phyloP scores from a whole-genome alignment of 352 stramenopile genomes.

The Globisporangium heterothallicum region DNA sequence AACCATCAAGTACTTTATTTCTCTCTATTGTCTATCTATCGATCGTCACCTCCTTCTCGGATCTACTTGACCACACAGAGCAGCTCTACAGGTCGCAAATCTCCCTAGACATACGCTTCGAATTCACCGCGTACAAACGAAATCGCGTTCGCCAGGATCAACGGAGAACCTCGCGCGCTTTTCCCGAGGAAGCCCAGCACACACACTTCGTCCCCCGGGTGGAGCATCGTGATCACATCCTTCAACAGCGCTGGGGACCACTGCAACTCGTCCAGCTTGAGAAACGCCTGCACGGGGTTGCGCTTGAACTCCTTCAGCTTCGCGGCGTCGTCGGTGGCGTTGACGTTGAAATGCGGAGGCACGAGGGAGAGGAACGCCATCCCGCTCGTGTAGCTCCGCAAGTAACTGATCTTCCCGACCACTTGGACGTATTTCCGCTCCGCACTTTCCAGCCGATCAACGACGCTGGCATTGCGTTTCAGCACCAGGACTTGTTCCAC shows the following conservation, averaged over 20 bases:
- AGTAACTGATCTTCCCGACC: constrained; percentile 26
- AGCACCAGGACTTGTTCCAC: constrained; percentile 12
- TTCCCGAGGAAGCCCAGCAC: constrained; percentile 33
- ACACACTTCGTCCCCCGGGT: constrained; percentile 31
- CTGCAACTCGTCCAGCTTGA: constrained; percentile 27
- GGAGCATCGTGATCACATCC: constrained; percentile 26
- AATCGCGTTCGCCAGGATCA: constrained; percentile 33
- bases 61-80: too few relatives aligned
- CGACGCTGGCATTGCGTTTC: constrained; percentile 16
- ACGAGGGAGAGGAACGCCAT: constrained; percentile 42
- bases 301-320: background rate
- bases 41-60: too few relatives aligned
- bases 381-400: constrained; percentile 41
- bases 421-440: constrained; percentile 28
- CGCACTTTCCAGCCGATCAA: constrained; percentile 4
- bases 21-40: too few relatives aligned
- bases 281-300: constrained; percentile 29
- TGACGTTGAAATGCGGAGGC: background rate
- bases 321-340: background rate
- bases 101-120: constrained; percentile 30
- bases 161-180: constrained; percentile 31
- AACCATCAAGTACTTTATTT: too few relatives aligned
- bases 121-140: constrained; percentile 31
- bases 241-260: constrained; percentile 22
- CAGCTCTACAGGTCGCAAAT: too few relatives aligned